A percentile compares a stretch with the other conserved stretches of the same genome.
These are phyloP conservation scores for Peronosclerospora sorghi DNA, from an alignment of 352 stramenopile genomes.

Conservation along the genomic window DNA sequence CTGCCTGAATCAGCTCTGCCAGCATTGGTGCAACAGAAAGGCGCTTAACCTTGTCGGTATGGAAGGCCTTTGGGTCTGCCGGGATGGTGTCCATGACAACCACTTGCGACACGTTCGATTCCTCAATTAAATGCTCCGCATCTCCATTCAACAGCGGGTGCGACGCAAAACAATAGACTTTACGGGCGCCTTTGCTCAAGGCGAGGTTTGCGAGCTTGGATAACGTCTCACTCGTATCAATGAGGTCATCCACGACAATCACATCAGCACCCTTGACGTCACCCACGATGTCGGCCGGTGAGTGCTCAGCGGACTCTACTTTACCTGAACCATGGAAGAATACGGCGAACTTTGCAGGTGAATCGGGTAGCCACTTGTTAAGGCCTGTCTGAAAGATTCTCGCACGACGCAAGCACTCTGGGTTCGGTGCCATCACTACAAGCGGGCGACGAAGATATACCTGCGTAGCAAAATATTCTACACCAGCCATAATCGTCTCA, in stretches of 20 bases:
- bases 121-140: slow-evolving; percentile 76
- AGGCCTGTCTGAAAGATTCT: slow-evolving; percentile 79
- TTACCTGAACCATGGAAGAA: slow-evolving; percentile 72
- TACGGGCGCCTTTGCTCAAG: slow-evolving; percentile 71
- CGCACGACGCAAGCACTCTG: slow-evolving; percentile 72
- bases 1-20: slow-evolving; percentile 84
- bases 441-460: slow-evolving; percentile 65
- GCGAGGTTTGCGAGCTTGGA: slow-evolving; percentile 73
- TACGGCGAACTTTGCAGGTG: slow-evolving; percentile 66
- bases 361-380: slow-evolving; percentile 81
- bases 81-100: slow-evolving; percentile 88
- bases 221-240: slow-evolving; percentile 82
- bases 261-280: slow-evolving; percentile 84
- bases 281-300: slow-evolving; percentile 77
- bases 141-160: slow-evolving; percentile 85
- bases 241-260: slow-evolving; percentile 88
- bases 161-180: slow-evolving; percentile 86
- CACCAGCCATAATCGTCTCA: slow-evolving; percentile 84
- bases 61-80: slow-evolving; percentile 32
- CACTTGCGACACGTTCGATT: slow-evolving; percentile 72
- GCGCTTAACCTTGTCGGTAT: slow-evolving; percentile 83
- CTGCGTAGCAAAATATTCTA: slow-evolving; percentile 88
- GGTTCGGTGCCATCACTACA: slow-evolving; percentile 85
- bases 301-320: slow-evolving; percentile 34
- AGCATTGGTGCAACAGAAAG: slow-evolving; percentile 83